Evolutionary conservation across 306 rosid species (phyloP).

Genomic region (Vigna angularis): DNA sequence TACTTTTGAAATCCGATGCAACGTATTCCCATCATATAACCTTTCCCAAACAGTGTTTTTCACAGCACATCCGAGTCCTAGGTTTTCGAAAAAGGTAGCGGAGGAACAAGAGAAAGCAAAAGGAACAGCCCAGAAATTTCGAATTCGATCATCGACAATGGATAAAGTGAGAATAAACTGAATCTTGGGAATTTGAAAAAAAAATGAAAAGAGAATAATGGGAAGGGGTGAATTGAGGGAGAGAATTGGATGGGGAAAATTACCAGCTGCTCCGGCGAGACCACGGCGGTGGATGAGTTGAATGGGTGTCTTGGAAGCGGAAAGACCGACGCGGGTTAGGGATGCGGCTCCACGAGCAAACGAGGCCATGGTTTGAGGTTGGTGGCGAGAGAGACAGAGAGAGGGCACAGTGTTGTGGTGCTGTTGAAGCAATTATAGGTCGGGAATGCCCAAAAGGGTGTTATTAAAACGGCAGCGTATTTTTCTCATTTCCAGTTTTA

Average conservation of each 20-base stretch:
- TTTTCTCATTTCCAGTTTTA: neutral
- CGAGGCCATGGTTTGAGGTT: constrained; percentile 67
- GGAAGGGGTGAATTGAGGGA: neutral
- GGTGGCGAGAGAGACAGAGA: neutral
- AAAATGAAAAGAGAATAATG: neutral
- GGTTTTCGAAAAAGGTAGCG: constrained; percentile 4
- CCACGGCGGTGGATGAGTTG: constrained; percentile 77
- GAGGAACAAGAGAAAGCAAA: neutral
- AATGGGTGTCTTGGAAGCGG: constrained; percentile 56
- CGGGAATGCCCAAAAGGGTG: neutral
- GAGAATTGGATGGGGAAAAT: constrained; percentile 36
- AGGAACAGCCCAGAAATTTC: neutral
- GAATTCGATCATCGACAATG: constrained; percentile 8
- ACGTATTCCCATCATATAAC: neutral
- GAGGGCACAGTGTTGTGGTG: neutral
- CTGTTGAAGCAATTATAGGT: neutral
- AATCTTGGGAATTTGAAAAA: neutral
- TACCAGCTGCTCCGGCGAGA: constrained; percentile 65
- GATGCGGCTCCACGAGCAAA: constrained; percentile 77
- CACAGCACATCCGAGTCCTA: neutral
- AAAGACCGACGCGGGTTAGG: constrained; percentile 56
- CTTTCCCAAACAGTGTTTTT: neutral
- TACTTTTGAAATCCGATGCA: neutral
- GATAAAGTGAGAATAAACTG: neutral
- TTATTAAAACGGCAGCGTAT: constrained; percentile 26